Evolutionary conservation across 1,284 basidiomycete genomes (phyloP), one percentile per base, ranked within the genome.

Genomic region (Tausonia pullulans): DNA sequence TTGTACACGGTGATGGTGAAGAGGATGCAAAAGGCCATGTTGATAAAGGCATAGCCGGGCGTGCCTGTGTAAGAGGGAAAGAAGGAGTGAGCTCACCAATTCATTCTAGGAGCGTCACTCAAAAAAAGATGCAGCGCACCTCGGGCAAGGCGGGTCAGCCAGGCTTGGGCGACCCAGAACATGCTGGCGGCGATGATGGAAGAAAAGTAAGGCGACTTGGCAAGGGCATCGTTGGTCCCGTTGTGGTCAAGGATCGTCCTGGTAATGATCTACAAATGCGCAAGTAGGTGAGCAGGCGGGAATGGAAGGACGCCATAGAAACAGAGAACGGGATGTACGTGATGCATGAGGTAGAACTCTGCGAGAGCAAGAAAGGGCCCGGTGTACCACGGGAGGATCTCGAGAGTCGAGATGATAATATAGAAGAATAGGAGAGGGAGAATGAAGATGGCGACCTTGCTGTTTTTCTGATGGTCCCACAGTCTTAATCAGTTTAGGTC

Each of bases 341-440:
- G 87, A 73, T 97, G 93, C 87, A 95, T 90, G 50, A 82, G 87
- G 71, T 91, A 92, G 76, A 94, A 90, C 70, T 90, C 84, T 0
- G 87, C 90, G 69, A 87, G 79, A 0, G 88, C 87, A 57, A 96
- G 82, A 14, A 92, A 81, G 48, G 92, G 76, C 3, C 87, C 90
- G 2, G 88, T 87, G 77, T 93, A 98, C 86, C 90, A 93, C 43
- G 93, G 90, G 16, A 96, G 78, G 60, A 87, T 81, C 55, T 83
- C 82, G 64, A 96, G 79, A 4, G 88, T 91, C 72, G 82, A 84
- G 74, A 96, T 94, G 68, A 92, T 87, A 68, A 89, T 74, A 69
- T 84, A 88, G 69, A 97, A 81, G 70, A 87, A 87, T 66, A 90
- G 67, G 0, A 85, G 84, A 3, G 94, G 93, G 40, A 94, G 77